Evolutionary conservation across 441 rosid genomes (phyloP).

Genomic region (Bruguiera hainesii): DNA sequence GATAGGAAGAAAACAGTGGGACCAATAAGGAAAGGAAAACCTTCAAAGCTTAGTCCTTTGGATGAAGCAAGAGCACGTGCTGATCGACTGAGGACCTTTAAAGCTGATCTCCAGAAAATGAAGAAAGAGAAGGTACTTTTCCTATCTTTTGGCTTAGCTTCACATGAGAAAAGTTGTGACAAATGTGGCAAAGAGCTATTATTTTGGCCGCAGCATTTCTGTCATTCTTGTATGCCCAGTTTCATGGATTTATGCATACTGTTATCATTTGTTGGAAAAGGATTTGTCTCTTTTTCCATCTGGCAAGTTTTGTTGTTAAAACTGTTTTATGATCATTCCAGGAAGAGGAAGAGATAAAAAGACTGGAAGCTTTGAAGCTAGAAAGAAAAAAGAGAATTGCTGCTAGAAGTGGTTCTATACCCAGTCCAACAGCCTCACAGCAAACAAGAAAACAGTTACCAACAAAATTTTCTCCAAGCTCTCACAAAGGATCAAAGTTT

Average conservation of each 20-base stretch:
- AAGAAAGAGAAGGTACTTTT: constrained; percentile 82
- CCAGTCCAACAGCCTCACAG: constrained; percentile 47
- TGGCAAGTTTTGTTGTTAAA: constrained; percentile 1
- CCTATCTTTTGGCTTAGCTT: constrained; percentile 8
- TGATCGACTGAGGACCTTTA: constrained; percentile 77
- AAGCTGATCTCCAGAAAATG: constrained; percentile 92
- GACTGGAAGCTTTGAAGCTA: constrained; percentile 77
- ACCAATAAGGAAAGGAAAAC: constrained; percentile 76
- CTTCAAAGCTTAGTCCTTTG: constrained; percentile 74
- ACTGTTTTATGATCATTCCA: constrained; percentile 19
- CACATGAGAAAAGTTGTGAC: constrained; percentile 3
- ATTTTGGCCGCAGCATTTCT: background rate
- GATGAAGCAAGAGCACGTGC: constrained; percentile 97
- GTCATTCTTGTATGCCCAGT: constrained; percentile 9
- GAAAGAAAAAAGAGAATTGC: constrained; percentile 97
- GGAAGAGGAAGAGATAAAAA: constrained; percentile 81
- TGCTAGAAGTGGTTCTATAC: constrained; percentile 53
- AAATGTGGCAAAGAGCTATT: constrained; percentile 3
- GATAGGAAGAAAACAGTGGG: constrained; percentile 71
- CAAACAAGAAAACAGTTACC: constrained; percentile 53
- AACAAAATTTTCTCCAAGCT: constrained; percentile 60
- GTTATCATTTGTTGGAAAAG: constrained; percentile 4
- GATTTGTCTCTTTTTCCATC: constrained; percentile 2
- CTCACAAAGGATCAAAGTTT: constrained; percentile 74
- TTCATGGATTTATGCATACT: background rate